Conservation (phyloP, 2,329 filamentous ascomycete genomes). For the Magnaporthales sp. region DNA sequence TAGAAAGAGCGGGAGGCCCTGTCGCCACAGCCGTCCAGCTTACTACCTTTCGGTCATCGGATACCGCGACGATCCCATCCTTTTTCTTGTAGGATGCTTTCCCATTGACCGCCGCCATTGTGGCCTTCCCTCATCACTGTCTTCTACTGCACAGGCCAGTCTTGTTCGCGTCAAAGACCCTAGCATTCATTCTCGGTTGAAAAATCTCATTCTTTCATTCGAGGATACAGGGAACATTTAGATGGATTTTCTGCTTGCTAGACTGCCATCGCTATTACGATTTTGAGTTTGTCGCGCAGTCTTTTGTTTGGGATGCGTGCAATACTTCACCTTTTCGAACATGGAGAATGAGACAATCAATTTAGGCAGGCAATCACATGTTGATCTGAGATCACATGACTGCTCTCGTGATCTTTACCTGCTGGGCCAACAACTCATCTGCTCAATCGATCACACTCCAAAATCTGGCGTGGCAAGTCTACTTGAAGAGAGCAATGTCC, state of each 20-base stretch:
- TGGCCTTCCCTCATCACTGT: not conserved
- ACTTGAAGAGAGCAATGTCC: too few species aligned
- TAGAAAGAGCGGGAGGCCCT: conserved; percentile 56
- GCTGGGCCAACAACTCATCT: too few species aligned
- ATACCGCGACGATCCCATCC: conserved; percentile 73
- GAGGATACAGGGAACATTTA: not conserved
- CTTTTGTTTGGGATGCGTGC: not conserved
- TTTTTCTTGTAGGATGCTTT: conserved; percentile 88
- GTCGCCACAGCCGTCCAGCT: conserved; percentile 66
- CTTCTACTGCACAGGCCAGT: not conserved
- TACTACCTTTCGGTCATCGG: conserved; percentile 63
- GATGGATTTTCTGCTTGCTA: not conserved
- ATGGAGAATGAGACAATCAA: not conserved
- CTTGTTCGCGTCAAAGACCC: not conserved
- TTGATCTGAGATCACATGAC: not conserved
- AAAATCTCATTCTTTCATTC: not conserved
- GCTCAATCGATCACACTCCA: too few species aligned
- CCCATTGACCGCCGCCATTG: conserved; percentile 53
- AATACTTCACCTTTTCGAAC: not conserved
- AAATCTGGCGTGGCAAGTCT: too few species aligned
- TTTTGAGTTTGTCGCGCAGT: not conserved
- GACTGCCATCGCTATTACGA: not conserved
- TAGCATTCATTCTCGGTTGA: not conserved
- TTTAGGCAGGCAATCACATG: not conserved
- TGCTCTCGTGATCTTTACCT: not conserved